Conservation (phyloP, 331 rosid genomes). For the Erythrophleum ivorense region DNA sequence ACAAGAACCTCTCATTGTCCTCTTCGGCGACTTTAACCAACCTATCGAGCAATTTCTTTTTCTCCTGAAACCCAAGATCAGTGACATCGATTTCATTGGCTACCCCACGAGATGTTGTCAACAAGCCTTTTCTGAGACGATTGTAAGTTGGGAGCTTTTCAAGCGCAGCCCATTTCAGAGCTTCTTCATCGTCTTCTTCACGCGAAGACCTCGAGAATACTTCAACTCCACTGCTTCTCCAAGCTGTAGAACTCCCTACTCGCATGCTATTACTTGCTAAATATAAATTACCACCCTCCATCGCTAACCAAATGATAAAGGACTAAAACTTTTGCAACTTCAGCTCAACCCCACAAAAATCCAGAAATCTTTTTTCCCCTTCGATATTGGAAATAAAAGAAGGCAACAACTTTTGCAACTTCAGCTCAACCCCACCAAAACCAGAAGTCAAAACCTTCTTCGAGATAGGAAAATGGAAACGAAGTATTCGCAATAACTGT, state of each 20-base stretch:
- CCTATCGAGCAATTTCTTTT: slow-evolving; percentile 58
- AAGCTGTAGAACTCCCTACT: slow-evolving; percentile 6
- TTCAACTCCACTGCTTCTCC: slow-evolving; percentile 28
- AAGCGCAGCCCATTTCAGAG: slow-evolving; percentile 49
- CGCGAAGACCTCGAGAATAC: slow-evolving; percentile 47
- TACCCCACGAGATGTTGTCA: slow-evolving; percentile 46
- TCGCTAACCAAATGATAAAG: background rate
- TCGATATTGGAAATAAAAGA: background rate
- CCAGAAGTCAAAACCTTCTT: background rate
- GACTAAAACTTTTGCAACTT: background rate
- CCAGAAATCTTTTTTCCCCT: background rate
- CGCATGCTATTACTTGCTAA: slow-evolving; percentile 22
- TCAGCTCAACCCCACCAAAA: background rate
- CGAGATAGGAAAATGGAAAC: background rate
- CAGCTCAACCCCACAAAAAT: background rate
- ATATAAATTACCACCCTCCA: slow-evolving; percentile 23
- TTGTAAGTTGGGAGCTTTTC: slow-evolving; percentile 47
- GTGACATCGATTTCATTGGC: slow-evolving; percentile 49
- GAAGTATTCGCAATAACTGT: background rate
- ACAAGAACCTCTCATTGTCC: slow-evolving; percentile 65
- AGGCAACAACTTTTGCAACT: background rate
- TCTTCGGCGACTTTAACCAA: slow-evolving; percentile 60
- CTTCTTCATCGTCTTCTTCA: slow-evolving; percentile 50
- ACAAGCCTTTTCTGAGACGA: slow-evolving; percentile 55
- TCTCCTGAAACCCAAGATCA: slow-evolving; percentile 54